Percentiles rank a stretch among this genome's conserved stretches.
Conservation (phyloP, 2,329 filamentous ascomycete genomes). For the Ceratocystis lukuohia region DNA sequence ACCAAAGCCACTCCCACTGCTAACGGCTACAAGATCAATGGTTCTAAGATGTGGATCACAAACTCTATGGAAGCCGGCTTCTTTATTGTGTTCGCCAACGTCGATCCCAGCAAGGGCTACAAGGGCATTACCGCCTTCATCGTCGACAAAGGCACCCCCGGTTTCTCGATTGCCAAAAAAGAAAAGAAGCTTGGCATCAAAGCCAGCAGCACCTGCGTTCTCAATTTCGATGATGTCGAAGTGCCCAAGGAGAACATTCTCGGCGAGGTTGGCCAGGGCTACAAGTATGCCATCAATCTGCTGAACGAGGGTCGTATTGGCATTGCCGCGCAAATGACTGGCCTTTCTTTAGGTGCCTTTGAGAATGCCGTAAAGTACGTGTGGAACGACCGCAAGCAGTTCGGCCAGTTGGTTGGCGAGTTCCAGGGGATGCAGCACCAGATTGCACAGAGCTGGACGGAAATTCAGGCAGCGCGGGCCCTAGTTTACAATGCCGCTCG, state of each 20-base stretch:
- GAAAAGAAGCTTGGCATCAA: slow-evolving; percentile 98
- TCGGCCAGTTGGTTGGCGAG: slow-evolving; percentile 81
- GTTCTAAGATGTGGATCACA: slow-evolving; percentile 99
- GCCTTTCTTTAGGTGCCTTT: slow-evolving; percentile 83
- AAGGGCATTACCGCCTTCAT: slow-evolving; percentile 95
- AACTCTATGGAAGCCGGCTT: slow-evolving; percentile 88
- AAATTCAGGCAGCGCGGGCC: slow-evolving; percentile 81
- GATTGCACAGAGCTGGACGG: slow-evolving; percentile 87
- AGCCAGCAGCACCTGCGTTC: slow-evolving; percentile 88
- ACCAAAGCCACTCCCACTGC: slow-evolving; percentile 78
- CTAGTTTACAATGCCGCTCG: slow-evolving; percentile 91
- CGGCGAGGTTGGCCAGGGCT: slow-evolving; percentile 78
- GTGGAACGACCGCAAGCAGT: slow-evolving; percentile 97
- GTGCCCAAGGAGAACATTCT: slow-evolving; percentile 79
- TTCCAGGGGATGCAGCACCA: slow-evolving; percentile 99
- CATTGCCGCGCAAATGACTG: slow-evolving; percentile 98
- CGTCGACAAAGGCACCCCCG: slow-evolving; percentile 76
- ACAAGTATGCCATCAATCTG: slow-evolving; percentile 92
- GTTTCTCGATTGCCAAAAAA: slow-evolving; percentile 96
- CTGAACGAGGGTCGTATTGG: slow-evolving; percentile 96
- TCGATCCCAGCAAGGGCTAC: slow-evolving; percentile 85
- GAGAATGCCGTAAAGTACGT: slow-evolving; percentile 92
- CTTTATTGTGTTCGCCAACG: slow-evolving; percentile 96
- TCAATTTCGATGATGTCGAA: slow-evolving; percentile 94
- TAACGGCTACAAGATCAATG: slow-evolving; percentile 73